phyloP scores from a whole-genome alignment of 1,284 basidiomycete genomes.

The Microbotryum intermedium region DNA sequence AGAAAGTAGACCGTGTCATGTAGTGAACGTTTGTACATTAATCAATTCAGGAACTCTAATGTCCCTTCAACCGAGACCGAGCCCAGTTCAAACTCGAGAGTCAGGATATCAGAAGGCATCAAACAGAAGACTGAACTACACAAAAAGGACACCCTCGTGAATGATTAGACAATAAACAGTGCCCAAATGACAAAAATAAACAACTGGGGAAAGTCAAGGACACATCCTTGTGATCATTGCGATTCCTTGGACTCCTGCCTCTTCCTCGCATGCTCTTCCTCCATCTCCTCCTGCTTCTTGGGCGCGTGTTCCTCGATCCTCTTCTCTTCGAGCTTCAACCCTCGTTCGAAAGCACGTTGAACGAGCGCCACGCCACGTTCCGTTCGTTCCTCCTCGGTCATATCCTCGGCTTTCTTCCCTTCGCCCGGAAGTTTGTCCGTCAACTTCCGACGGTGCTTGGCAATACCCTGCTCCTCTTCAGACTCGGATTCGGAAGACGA shows the following conservation, averaged over 20 bases:
- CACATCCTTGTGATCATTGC: neutral
- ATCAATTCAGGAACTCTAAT: neutral
- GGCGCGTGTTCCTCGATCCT: conserved; percentile 2
- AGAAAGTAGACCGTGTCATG: neutral
- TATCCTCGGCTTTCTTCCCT: conserved; percentile 28
- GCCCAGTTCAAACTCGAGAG: neutral
- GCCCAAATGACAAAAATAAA: no score
- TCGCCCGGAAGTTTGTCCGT: conserved; percentile 25
- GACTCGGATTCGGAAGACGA: neutral
- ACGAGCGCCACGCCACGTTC: conserved; percentile 32
- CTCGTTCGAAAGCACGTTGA: conserved; percentile 23
- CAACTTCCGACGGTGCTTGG: neutral
- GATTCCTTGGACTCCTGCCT: neutral
- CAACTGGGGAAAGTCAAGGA: no score
- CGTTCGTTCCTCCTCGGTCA: conserved; percentile 30
- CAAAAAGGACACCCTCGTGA: neutral
- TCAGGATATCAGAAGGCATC: neutral
- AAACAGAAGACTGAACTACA: neutral
- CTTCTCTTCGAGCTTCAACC: conserved; percentile 10
- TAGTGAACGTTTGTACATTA: neutral
- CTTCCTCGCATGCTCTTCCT: neutral
- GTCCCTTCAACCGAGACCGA: neutral
- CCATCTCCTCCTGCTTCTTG: neutral
- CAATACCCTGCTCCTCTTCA: neutral
- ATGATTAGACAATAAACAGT: neutral